Evolutionary conservation across 2,329 filamentous ascomycete genomes (phyloP).

Genomic region (Capronia epimyces): DNA sequence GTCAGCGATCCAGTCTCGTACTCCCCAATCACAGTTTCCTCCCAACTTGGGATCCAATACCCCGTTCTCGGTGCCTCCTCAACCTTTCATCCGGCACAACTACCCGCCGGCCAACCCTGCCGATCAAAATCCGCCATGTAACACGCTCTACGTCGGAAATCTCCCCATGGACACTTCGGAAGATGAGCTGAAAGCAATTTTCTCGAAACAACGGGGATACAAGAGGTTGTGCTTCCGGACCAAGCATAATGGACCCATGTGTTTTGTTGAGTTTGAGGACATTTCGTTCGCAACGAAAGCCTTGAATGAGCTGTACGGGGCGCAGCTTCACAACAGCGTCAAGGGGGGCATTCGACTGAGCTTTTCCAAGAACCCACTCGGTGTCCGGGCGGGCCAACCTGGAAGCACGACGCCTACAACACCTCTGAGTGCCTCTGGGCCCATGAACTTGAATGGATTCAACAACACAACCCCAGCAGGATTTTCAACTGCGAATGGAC

Average conservation of each 20-base stretch:
- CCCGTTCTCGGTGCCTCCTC: constrained; percentile 52
- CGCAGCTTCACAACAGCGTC: constrained; percentile 79
- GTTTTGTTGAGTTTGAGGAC: constrained; percentile 97
- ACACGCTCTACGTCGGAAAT: constrained; percentile 97
- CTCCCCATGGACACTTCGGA: constrained; percentile 87
- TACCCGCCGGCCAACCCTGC: constrained; percentile 88
- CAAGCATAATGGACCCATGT: constrained; percentile 95
- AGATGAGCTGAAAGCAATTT: constrained; percentile 89
- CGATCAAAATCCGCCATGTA: constrained; percentile 95
- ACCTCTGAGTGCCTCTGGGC: constrained; percentile 46
- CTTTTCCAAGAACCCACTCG: constrained; percentile 95
- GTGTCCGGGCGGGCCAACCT: constrained; percentile 73
- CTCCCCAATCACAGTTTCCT: constrained; percentile 53
- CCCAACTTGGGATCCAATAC: constrained; percentile 48
- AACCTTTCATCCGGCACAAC: constrained; percentile 58
- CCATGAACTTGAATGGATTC: constrained; percentile 55
- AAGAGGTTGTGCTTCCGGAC: constrained; percentile 92
- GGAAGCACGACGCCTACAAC: constrained; percentile 47
- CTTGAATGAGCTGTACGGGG: constrained; percentile 81
- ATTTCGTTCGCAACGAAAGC: constrained; percentile 87
- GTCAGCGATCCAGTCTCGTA: constrained; percentile 46
- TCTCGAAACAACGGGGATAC: constrained; percentile 89
- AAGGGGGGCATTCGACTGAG: constrained; percentile 93
- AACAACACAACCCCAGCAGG: constrained; percentile 51
- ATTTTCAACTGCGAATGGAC: constrained; percentile 65